Conservation (phyloP, 2,329 filamentous ascomycete species). For the Karstenula rhodostoma region DNA sequence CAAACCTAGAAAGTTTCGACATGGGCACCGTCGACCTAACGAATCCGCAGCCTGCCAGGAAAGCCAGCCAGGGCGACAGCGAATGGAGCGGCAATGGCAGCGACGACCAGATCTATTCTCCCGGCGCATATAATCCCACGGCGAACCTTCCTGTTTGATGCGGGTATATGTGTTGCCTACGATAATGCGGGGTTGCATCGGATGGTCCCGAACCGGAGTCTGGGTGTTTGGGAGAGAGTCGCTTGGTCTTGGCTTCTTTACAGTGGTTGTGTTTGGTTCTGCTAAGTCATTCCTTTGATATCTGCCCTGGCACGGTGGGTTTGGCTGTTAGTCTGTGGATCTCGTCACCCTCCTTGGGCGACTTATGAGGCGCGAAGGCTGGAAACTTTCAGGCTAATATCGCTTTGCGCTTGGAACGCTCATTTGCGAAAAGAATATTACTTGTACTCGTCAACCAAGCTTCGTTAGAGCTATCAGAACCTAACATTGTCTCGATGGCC, state of each 20-base stretch:
- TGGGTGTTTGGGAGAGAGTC: slow-evolving; percentile 8
- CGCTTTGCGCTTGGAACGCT: not conserved
- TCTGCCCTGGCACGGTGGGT: not conserved
- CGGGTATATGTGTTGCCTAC: not conserved
- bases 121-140: slow-evolving; percentile 4
- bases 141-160: slow-evolving; percentile 10
- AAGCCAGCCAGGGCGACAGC: slow-evolving; percentile 16
- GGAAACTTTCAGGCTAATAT: slow-evolving; percentile 4
- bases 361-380: not conserved
- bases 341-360: not conserved
- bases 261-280: not conserved
- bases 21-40: slow-evolving; percentile 6
- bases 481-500: not conserved
- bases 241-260: not conserved
- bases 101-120: slow-evolving; percentile 16
- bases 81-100: slow-evolving; percentile 12
- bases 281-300: not conserved
- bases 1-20: slow-evolving; percentile 8
- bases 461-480: not conserved
- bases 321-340: not conserved
- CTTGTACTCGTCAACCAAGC: not conserved
- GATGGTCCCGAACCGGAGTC: slow-evolving; percentile 13
- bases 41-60: slow-evolving; percentile 12
- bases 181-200: slow-evolving; percentile 2
- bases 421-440: not conserved